These are phyloP conservation scores for Trichopus zeylanicus DNA, from an alignment of 116 monocot genomes.

Conservation along the genomic window DNA sequence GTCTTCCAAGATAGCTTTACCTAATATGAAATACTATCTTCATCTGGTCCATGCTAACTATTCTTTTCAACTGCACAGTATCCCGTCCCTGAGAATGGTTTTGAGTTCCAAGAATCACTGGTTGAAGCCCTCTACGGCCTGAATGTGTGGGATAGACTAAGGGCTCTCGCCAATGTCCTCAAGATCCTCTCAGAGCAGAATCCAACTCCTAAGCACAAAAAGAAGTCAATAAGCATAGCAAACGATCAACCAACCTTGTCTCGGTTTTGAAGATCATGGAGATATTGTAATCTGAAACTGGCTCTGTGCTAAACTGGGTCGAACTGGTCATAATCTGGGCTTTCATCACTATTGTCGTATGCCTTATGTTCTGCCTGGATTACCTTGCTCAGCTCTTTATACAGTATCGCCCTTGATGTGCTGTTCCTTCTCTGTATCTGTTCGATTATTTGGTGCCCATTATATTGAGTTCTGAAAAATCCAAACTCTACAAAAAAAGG, in stretches of 20 bases:
- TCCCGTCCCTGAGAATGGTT: slow-evolving; percentile 73
- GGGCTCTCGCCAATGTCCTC: slow-evolving; percentile 61
- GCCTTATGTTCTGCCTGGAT: no score
- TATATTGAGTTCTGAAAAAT: no score
- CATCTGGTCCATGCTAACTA: neutral
- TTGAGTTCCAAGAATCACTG: slow-evolving; percentile 93
- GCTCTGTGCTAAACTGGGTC: no score
- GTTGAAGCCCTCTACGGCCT: slow-evolving; percentile 86
- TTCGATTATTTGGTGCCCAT: no score
- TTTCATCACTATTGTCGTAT: no score
- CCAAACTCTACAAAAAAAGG: no score
- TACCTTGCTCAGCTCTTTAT: no score
- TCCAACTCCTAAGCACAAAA: neutral
- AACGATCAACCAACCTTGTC: neutral
- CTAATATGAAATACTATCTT: neutral
- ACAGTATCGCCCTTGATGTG: no score
- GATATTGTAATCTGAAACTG: no score
- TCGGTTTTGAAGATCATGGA: no score
- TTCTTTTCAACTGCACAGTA: slow-evolving; percentile 37
- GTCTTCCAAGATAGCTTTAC: slow-evolving; percentile 12
- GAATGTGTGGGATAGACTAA: slow-evolving; percentile 74
- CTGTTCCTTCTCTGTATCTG: no score
- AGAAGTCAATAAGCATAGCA: neutral
- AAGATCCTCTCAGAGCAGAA: slow-evolving; percentile 65
- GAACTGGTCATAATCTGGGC: no score